These are phyloP conservation scores for Gossypium lobatum DNA, from an alignment of 441 rosid species.

Conservation along the genomic window DNA sequence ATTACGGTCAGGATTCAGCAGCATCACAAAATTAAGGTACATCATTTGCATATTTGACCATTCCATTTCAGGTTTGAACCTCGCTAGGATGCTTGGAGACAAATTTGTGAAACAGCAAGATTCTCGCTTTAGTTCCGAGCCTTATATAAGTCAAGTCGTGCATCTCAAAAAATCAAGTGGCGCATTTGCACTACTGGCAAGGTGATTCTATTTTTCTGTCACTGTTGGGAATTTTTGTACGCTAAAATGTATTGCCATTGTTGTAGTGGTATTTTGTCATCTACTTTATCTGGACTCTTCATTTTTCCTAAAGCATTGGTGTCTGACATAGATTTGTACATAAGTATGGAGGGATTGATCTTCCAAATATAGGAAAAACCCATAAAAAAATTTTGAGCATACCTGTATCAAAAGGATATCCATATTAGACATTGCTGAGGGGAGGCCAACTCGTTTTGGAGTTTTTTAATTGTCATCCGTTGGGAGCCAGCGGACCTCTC, in stretches of 20 bases:
- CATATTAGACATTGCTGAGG: background rate
- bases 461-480: background rate
- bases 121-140: constrained; percentile 75
- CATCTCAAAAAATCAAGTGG: constrained; percentile 48
- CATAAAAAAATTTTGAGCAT: background rate
- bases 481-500: background rate
- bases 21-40: constrained; percentile 4
- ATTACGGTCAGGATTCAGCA: background rate
- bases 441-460: background rate
- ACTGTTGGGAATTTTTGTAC: background rate
- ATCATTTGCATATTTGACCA: background rate
- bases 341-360: background rate
- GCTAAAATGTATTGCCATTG: background rate
- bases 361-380: background rate
- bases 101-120: constrained; percentile 93
- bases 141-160: constrained; percentile 69
- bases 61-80: constrained; percentile 64
- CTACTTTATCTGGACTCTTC: background rate
- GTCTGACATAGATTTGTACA: background rate
- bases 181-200: constrained; percentile 72
- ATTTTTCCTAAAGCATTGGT: background rate
- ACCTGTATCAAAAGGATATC: background rate
- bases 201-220: constrained; percentile 37
- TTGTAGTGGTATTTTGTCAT: background rate
- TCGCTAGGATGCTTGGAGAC: constrained; percentile 96